phyloP scores from a whole-genome alignment of 805 yeast species.

The Lipomyces chichibuensis region DNA sequence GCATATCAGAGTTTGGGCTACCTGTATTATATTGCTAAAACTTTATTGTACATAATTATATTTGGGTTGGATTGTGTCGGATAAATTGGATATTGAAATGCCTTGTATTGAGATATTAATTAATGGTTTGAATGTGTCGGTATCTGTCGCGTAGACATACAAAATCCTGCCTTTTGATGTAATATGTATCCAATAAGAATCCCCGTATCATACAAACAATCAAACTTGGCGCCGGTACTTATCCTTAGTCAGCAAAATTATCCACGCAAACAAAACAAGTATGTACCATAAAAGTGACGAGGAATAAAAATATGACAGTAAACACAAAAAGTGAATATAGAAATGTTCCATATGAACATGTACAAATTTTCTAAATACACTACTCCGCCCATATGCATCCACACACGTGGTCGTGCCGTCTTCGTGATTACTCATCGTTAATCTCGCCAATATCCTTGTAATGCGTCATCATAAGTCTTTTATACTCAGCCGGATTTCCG shows the following conservation, averaged over 20 bases:
- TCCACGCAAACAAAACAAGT: conserved; percentile 2
- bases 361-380: conserved; percentile 2
- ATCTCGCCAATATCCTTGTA: conserved; percentile 46
- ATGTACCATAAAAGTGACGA: conserved; percentile 2
- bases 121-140: neutral
- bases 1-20: neutral
- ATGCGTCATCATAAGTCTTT: conserved; percentile 45
- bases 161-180: neutral
- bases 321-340: conserved; percentile 1
- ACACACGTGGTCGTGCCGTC: neutral
- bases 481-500: conserved; percentile 49
- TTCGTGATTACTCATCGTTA: conserved; percentile 24
- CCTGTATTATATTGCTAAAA: neutral
- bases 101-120: conserved; percentile 1
- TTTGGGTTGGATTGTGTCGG: neutral
- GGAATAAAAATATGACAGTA: neutral
- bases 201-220: neutral
- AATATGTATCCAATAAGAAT: neutral
- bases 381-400: neutral
- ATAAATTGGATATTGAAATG: neutral
- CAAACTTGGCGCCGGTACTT: conserved; percentile 5
- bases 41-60: neutral
- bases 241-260: neutral
- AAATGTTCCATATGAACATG: conserved; percentile 2
- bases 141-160: conserved; percentile 1